Percentiles rank a stretch among this genome's conserved stretches.
These are phyloP conservation scores for Mortierella sp. DNA, from an alignment of 371 early-diverging fungal species.

Conservation along the genomic window DNA sequence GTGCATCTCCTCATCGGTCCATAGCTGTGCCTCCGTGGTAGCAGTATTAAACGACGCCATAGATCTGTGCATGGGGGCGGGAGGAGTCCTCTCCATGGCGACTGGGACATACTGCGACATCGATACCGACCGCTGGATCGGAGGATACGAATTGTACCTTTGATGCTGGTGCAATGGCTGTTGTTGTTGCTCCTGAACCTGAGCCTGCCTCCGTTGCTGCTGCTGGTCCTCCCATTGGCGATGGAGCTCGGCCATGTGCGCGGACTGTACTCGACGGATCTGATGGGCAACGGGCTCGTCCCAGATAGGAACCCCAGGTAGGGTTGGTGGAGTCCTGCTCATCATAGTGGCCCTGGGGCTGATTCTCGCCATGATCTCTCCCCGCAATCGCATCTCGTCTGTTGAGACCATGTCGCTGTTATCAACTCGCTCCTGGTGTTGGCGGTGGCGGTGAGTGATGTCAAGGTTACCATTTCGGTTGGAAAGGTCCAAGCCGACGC, in stretches of 20 bases:
- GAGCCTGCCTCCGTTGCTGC: not conserved
- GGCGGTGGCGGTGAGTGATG: not conserved
- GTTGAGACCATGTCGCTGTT: not conserved
- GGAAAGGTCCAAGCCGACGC: not conserved
- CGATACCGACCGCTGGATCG: not conserved
- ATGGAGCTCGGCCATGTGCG: conserved; percentile 17
- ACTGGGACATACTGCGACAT: not conserved
- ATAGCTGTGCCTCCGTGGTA: not conserved
- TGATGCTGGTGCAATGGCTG: not conserved
- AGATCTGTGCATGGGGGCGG: not conserved
- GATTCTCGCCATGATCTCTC: not conserved
- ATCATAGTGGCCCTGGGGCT: conserved; percentile 11
- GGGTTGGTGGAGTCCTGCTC: conserved; percentile 16
- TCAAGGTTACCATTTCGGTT: not conserved
- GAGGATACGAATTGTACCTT: not conserved
- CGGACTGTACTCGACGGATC: conserved; percentile 24
- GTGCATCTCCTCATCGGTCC: not conserved
- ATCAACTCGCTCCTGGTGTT: not conserved
- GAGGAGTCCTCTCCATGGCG: not conserved
- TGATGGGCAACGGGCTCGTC: conserved; percentile 31
- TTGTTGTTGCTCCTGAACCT: conserved; percentile 5
- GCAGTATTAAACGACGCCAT: not conserved
- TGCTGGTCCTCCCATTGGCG: conserved; percentile 25
- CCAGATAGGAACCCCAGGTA: conserved; percentile 7
- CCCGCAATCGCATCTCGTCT: not conserved